Conservation (phyloP, 164 flowering plant species). For the Houttuynia cordata region DNA sequence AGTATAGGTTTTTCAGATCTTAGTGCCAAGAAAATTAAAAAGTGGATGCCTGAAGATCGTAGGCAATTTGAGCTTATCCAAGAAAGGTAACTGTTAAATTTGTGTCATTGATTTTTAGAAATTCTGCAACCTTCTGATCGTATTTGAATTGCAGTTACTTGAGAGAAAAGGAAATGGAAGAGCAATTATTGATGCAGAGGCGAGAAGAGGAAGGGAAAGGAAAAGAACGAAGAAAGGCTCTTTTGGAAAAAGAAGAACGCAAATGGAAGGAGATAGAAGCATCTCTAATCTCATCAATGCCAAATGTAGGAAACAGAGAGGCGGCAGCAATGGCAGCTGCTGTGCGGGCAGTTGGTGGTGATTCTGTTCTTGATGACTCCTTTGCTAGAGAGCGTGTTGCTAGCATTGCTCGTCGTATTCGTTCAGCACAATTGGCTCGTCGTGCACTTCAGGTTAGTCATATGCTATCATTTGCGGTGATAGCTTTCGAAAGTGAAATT, state of each 20-base stretch:
- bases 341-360: slow-evolving; percentile 97
- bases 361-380: slow-evolving; percentile 85
- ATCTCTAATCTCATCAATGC: slow-evolving; percentile 91
- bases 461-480: slow-evolving; percentile 2
- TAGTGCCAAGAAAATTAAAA: slow-evolving; percentile 94
- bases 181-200: slow-evolving; percentile 87
- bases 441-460: slow-evolving; percentile 68
- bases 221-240: slow-evolving; percentile 97
- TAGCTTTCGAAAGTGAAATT: too few relatives aligned
- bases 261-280: slow-evolving; percentile 99
- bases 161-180: slow-evolving; percentile 99
- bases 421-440: slow-evolving; percentile 68
- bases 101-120: neutral
- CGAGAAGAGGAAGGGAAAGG: slow-evolving; percentile 99
- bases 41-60: slow-evolving; percentile 99
- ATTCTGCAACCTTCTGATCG: slow-evolving; percentile 1
- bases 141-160: slow-evolving; percentile 49
- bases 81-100: slow-evolving; percentile 53
- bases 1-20: slow-evolving; percentile 96
- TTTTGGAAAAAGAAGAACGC: slow-evolving; percentile 95
- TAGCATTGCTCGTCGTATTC: slow-evolving; percentile 83
- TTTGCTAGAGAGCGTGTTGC: slow-evolving; percentile 93
- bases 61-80: slow-evolving; percentile 93
- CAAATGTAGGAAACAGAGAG: slow-evolving; percentile 93
- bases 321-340: slow-evolving; percentile 99